Evolutionary conservation across 768 basidiomycete genomes (phyloP), one percentile per base, ranked within the genome.

Genomic region (Leccinum longicurvipes): DNA sequence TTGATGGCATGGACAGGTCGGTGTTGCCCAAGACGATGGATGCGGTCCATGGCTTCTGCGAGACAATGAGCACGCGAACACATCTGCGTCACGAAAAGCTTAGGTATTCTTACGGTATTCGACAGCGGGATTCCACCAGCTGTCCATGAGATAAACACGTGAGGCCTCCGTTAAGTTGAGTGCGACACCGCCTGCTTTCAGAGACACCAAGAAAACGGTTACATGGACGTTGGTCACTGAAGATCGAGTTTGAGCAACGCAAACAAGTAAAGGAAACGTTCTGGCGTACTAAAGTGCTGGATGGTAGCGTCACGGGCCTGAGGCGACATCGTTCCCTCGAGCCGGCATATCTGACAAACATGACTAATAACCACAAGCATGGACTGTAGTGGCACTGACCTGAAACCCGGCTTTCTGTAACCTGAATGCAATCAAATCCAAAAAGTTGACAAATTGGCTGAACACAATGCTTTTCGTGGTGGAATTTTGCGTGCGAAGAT

Each of bases 41-140:
- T 97, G 53, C 95, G 90, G 70, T 96, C 94, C 93, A 96, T 98
- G 3, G 92, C 93, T 82, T 93, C 88, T 91, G 80, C 60, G 57
- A 25, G 28, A 34, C 4, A 11, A 47, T 57, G 31, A 57, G 50
- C 7, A 63, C 34, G 44, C 42, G 6, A 41, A 7, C 23, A 11
- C 10, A 41, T 41, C 31, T 24, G 41, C 27, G 41, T 47, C 34
- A 17, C 29, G 19, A 41, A 11, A 25, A 49, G 50, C 7, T 47
- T 8, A 29, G 17, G 28, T 41, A 15, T 21, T 79, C 89, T 74
- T 69, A 91, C 89, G 89, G 65, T 81, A 92, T 75, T 91, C 90
- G 51, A 91, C 86, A n/a, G 93, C 93, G 7, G 95, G 95, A 68
- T 98, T 98, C 95, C 95, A 96, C 93, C 93, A 96, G 61, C 89